These are phyloP conservation scores for Neoboletus subvelutipes DNA, from an alignment of 768 basidiomycete species.

Conservation along the genomic window DNA sequence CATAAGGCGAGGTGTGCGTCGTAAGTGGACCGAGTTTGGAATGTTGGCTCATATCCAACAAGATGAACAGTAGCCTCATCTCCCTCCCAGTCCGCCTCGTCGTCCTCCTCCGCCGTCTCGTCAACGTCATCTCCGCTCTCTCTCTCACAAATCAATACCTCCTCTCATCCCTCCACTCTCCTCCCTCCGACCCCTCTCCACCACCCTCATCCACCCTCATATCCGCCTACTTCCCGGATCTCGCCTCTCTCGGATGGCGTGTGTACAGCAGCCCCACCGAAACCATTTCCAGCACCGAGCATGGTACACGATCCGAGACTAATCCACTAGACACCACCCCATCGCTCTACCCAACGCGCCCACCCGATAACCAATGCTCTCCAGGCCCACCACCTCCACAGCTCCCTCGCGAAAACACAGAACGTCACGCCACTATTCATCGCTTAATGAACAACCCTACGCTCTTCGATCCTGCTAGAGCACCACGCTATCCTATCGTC, in stretches of 20 bases:
- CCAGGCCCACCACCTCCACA: conserved; percentile 1
- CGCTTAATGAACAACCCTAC: conserved; percentile 73
- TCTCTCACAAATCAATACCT: conserved; percentile 59
- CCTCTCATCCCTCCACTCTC: neutral
- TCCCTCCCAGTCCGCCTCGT: conserved; percentile 60
- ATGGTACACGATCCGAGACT: neutral
- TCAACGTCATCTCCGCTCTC: conserved; percentile 66
- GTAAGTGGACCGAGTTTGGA: neutral
- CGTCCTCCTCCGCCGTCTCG: conserved; percentile 59
- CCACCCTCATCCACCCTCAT: conserved; percentile 17
- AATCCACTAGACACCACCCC: neutral
- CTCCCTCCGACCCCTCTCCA: neutral
- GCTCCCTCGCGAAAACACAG: conserved; percentile 20
- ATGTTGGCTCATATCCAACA: neutral
- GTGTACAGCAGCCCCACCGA: neutral
- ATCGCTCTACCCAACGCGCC: conserved; percentile 11
- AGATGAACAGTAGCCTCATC: conserved; percentile 38
- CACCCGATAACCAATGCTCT: conserved; percentile 7
- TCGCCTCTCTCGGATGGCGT: neutral
- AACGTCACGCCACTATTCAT: conserved; percentile 55
- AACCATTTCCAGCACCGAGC: neutral
- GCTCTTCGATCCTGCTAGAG: conserved; percentile 73
- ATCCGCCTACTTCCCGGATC: conserved; percentile 3
- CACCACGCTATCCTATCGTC: conserved; percentile 87
- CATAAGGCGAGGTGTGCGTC: conserved; percentile 6